Conservation (phyloP, 2,329 filamentous ascomycete genomes). For the Endothia cerciana region DNA sequence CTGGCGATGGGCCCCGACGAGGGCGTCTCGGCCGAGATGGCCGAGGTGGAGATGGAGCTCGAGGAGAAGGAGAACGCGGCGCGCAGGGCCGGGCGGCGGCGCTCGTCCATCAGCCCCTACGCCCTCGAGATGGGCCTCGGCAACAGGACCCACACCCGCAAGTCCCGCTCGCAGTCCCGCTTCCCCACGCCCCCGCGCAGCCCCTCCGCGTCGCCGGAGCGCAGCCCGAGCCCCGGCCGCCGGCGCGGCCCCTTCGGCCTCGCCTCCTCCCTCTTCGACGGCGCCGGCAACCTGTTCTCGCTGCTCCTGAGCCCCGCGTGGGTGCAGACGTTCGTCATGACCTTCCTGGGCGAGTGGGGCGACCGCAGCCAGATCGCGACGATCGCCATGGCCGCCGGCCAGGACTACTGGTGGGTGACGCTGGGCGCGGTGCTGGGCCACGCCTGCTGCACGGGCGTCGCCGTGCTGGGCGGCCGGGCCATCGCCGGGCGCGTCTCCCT, state of each 20-base stretch:
- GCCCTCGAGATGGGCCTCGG: conserved; percentile 80
- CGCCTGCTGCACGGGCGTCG: conserved; percentile 85
- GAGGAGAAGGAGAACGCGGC: conserved; percentile 88
- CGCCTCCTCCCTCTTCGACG: conserved; percentile 56
- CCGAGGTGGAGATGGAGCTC: conserved; percentile 91
- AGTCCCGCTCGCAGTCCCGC: conserved; percentile 73
- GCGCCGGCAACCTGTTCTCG: conserved; percentile 83
- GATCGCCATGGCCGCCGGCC: conserved; percentile 96
- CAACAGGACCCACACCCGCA: conserved; percentile 57
- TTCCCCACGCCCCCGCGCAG: conserved; percentile 81
- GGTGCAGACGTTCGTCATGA: conserved; percentile 99
- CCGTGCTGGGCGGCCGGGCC: conserved; percentile 88
- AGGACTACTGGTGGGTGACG: conserved; percentile 99
- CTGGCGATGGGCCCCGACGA: conserved; percentile 87
- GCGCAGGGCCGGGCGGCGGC: conserved; percentile 65
- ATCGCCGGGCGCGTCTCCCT: conserved; percentile 94
- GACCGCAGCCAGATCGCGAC: conserved; percentile 97
- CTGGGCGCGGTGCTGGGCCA: conserved; percentile 86
- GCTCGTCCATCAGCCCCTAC: conserved; percentile 74
- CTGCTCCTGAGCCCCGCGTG: conserved; percentile 91
- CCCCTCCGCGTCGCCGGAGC: conserved; percentile 74
- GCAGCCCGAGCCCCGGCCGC: conserved; percentile 60
- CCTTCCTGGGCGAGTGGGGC: conserved; percentile 97
- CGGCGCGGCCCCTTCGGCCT: conserved; percentile 43
- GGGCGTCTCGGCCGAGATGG: conserved; percentile 95